Base-by-base conservation (phyloP, 495 filamentous ascomycete genomes). In the Penicillium coffeae region DNA sequence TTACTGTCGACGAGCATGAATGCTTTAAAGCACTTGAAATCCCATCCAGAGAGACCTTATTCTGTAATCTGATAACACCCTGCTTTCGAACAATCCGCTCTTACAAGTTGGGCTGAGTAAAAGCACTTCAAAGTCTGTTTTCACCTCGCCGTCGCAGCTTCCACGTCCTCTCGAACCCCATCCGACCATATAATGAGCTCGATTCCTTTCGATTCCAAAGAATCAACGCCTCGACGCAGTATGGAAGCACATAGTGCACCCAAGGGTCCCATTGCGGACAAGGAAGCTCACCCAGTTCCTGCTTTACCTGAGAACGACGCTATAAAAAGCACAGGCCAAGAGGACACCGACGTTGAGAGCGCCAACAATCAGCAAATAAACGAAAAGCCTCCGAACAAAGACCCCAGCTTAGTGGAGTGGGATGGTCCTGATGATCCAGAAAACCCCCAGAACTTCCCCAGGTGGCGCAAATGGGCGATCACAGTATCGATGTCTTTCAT, bases 401-500 rank as follows among this genome's bases (percentile, higher is more conserved):
- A 74, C 38, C 68, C 72, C 10, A 71, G 73, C 32, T 54, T 74
- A 6, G 67, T 75, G 1, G 66, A 66, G 27, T 75, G 65, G 62
- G 64, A 73, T 51, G 71, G 72, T 7, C 70, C 67, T 0, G 57
- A 86, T 41, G 87, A 91, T 52, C 84, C 84, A 0, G 68, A 79
- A 36, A 87, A 89, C 67, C 87, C 87, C 3, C 73, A 82, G 58
- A 90, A 92, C 63, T 88, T 84, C 54, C 59, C 78, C 0, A 48
- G 55, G 0, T 52, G 64, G 33, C 72, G 75, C 42, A 94, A 94
- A 68, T 90, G 86, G 83, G 48, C 82, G 0, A 75, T 87, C 39
- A 84, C 90, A 0, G 75, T 81, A 56, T 71, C 85, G 21, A 66
- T 85, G 47, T 73, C 74, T 9, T 56, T 60, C 1, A 71, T 85